Evolutionary conservation across 1,284 basidiomycete genomes (phyloP).

Genomic region (Heliocybe sulcata): DNA sequence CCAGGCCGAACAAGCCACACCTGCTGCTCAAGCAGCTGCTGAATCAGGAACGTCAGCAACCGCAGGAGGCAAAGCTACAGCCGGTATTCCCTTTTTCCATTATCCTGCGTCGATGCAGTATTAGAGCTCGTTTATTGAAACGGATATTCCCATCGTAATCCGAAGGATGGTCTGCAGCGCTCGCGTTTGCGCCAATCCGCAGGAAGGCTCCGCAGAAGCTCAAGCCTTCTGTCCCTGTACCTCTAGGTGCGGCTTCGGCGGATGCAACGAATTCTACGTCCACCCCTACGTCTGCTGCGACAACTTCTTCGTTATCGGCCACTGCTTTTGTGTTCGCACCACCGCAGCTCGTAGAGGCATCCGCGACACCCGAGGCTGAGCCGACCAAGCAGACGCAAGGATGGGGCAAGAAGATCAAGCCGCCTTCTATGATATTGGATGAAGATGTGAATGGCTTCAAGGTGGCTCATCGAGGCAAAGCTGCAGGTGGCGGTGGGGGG

Average conservation of each 20-base stretch:
- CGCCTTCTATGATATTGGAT: constrained; percentile 82
- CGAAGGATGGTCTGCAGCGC: constrained; percentile 78
- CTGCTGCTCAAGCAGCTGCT: constrained; percentile 18
- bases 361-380: constrained; percentile 16
- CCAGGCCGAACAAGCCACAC: constrained; percentile 8
- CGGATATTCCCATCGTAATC: constrained; percentile 16
- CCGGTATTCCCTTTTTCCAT: constrained; percentile 60
- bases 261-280: constrained; percentile 20
- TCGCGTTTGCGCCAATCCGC: constrained; percentile 76
- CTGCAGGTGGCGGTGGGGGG: constrained; percentile 10
- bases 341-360: constrained; percentile 46
- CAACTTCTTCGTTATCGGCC: constrained; percentile 38
- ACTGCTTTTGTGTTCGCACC: constrained; percentile 70
- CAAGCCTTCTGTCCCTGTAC: constrained; percentile 43
- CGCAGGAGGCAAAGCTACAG: constrained; percentile 59
- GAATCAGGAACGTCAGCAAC: constrained; percentile 22
- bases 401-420: constrained; percentile 83
- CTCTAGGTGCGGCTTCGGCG: constrained; percentile 48
- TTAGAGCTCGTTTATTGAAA: constrained; percentile 29
- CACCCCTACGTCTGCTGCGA: constrained; percentile 14
- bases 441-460: constrained; percentile 85
- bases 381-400: constrained; percentile 32
- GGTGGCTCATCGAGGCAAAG: constrained; percentile 39
- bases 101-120: constrained; percentile 30
- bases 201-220: constrained; percentile 44